These are phyloP conservation scores for Saccharum spontaneum DNA, from an alignment of 176 grass and related monocot genomes.

Conservation along the genomic window DNA sequence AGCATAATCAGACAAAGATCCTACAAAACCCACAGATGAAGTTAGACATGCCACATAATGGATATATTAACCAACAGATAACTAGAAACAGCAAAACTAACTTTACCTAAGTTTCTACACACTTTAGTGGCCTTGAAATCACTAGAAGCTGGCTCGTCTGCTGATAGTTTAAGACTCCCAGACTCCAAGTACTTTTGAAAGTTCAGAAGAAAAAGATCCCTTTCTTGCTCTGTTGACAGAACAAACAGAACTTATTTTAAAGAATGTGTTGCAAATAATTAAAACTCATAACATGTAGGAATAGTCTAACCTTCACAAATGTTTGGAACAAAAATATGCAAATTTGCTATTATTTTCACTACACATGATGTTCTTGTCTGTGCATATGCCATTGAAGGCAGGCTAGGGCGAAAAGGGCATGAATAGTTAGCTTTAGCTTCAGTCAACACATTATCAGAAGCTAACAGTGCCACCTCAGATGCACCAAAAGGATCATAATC, in stretches of 20 bases:
- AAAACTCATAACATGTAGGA: constrained; percentile 16
- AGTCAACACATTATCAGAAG: constrained; percentile 44
- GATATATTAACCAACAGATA: constrained; percentile 27
- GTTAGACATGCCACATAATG: constrained; percentile 24
- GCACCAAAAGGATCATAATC: constrained; percentile 87
- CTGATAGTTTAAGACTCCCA: constrained; percentile 40
- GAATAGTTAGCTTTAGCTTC: constrained; percentile 60
- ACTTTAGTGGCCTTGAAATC: constrained; percentile 44
- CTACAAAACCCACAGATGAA: constrained; percentile 47
- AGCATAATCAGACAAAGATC: constrained; percentile 77
- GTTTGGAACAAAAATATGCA: constrained; percentile 93
- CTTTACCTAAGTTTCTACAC: constrained; percentile 82
- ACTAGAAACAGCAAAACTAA: constrained; percentile 14
- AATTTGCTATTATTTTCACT: constrained; percentile 97
- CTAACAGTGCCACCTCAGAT: constrained; percentile 61
- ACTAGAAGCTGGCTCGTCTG: constrained; percentile 34
- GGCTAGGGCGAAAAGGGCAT: constrained; percentile 57
- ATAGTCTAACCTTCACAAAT: constrained; percentile 85
- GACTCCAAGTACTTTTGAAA: constrained; percentile 67
- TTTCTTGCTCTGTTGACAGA: constrained; percentile 86
- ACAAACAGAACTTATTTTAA: constrained; percentile 33
- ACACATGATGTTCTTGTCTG: constrained; percentile 92
- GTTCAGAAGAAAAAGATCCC: constrained; percentile 88
- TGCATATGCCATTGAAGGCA: constrained; percentile 67
- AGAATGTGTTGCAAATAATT: constrained; percentile 9